A percentile compares a stretch with the other conserved stretches of the same genome.
Evolutionary conservation across 139 green algal species (phyloP).

Genomic region (Haematococcus lacustris): DNA sequence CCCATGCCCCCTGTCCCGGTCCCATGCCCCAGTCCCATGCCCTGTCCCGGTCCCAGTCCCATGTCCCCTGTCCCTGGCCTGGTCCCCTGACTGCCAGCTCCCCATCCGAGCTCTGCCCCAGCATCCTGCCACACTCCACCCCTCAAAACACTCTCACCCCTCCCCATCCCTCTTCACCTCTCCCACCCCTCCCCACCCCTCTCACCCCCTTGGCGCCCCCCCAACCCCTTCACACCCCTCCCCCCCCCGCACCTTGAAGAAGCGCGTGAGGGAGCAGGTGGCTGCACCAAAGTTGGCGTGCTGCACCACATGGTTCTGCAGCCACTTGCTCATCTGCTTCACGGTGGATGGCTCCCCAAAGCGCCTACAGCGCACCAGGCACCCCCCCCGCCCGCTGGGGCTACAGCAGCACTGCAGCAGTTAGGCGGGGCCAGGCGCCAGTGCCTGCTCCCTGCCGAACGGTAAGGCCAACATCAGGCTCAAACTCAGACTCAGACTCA

Average conservation of each 20-base stretch:
- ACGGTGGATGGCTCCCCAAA: conserved; percentile 9
- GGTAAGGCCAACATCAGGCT: too few relatives aligned
- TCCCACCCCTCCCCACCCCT: not conserved
- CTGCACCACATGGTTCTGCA: conserved; percentile 47
- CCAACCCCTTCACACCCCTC: conserved; percentile 2
- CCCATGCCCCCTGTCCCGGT: too few relatives aligned
- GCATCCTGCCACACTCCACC: not conserved
- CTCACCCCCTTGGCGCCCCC: not conserved
- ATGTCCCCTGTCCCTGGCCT: too few relatives aligned
- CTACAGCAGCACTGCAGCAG: too few relatives aligned
- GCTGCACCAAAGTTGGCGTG: conserved; percentile 62
- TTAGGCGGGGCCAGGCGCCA: too few relatives aligned
- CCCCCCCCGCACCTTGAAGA: conserved; percentile 65
- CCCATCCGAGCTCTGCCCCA: too few relatives aligned
- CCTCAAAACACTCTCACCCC: not conserved
- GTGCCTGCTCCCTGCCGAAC: too few relatives aligned
- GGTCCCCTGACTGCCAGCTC: too few relatives aligned
- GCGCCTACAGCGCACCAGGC: conserved; percentile 4
- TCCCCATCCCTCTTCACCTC: not conserved
- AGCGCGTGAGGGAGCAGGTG: conserved; percentile 57
- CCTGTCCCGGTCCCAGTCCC: too few relatives aligned
- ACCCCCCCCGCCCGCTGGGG: not conserved
- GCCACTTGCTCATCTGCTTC: conserved; percentile 42
- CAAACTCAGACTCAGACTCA: not conserved
- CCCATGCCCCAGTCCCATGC: too few relatives aligned